A percentile compares a stretch with the other conserved stretches of the same genome.
Evolutionary conservation across 805 yeast species (phyloP).

Genomic region (Hanseniaspora meyeri): DNA sequence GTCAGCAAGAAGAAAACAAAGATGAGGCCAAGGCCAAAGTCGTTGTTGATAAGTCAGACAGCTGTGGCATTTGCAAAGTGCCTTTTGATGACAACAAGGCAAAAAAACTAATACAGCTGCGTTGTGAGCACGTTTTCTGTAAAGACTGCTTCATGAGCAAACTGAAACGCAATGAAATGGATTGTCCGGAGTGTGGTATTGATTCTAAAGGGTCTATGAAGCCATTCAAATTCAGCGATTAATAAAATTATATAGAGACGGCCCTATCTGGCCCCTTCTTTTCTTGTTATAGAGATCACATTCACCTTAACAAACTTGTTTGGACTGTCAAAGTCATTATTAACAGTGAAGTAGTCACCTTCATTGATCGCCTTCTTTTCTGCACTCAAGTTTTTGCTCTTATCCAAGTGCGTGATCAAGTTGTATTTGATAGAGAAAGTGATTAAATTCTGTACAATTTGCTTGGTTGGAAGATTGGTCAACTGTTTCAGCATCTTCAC

Average conservation of each 20-base stretch:
- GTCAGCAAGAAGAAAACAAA: conserved; percentile 17
- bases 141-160: conserved; percentile 44
- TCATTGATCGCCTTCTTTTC: conserved; percentile 49
- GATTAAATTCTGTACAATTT: conserved; percentile 63
- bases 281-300: conserved; percentile 41
- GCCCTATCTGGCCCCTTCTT: conserved; percentile 34
- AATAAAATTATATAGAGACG: conserved; percentile 27
- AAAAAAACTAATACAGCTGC: conserved; percentile 43
- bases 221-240: conserved; percentile 1
- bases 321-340: conserved; percentile 56
- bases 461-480: conserved; percentile 63
- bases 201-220: conserved; percentile 44
- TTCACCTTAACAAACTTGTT: conserved; percentile 55
- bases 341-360: conserved; percentile 53
- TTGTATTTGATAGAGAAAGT: conserved; percentile 65
- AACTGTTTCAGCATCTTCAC: conserved; percentile 48
- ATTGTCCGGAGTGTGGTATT: conserved; percentile 46
- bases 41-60: conserved; percentile 36
- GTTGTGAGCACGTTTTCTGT: conserved; percentile 56
- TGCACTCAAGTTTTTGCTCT: conserved; percentile 50
- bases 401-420: conserved; percentile 59
- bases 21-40: conserved; percentile 16
- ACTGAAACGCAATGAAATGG: conserved; percentile 30
- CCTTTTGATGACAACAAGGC: conserved; percentile 29
- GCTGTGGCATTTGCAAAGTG: conserved; percentile 48